Evolutionary conservation across 257 asterid genomes (phyloP).

Genomic region (Paulownia fortunei): DNA sequence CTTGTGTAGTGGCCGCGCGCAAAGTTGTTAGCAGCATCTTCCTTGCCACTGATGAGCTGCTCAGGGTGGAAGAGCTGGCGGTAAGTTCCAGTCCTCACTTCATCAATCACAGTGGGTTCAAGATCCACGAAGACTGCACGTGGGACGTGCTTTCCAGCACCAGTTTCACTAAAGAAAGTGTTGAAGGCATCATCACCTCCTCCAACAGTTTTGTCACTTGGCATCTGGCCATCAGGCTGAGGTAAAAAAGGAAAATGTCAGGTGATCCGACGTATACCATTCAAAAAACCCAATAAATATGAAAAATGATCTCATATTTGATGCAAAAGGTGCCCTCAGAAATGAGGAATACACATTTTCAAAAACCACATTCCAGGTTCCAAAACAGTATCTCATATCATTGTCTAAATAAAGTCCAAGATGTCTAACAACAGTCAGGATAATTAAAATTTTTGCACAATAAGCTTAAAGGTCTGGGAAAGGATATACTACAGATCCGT

Average conservation of each 20-base stretch:
- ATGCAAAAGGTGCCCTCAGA: not conserved
- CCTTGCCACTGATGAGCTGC: slow-evolving; percentile 52
- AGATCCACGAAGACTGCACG: slow-evolving; percentile 54
- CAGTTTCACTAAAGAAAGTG: slow-evolving; percentile 55
- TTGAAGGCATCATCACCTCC: slow-evolving; percentile 55
- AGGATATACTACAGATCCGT: not conserved
- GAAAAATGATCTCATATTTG: not conserved
- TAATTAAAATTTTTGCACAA: not conserved
- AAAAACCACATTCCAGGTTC: not conserved
- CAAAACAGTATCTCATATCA: not conserved
- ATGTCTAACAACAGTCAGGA: not conserved
- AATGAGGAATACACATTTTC: not conserved
- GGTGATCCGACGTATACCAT: not conserved
- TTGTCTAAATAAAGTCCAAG: not conserved
- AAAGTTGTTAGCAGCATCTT: slow-evolving; percentile 52
- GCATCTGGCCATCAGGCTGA: slow-evolving; percentile 55
- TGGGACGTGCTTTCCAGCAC: slow-evolving; percentile 53
- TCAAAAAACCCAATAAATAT: not conserved
- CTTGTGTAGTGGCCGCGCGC: slow-evolving; percentile 57
- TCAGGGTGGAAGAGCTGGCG: slow-evolving; percentile 52
- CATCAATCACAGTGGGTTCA: slow-evolving; percentile 52
- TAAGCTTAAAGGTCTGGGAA: not conserved
- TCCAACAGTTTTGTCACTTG: slow-evolving; percentile 45
- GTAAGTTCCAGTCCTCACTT: slow-evolving; percentile 47
- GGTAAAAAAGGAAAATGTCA: not conserved